phyloP scores from a whole-genome alignment of 225 moss, liverwort and hornwort genomes.

The Pseudisothecium myosuroides region DNA sequence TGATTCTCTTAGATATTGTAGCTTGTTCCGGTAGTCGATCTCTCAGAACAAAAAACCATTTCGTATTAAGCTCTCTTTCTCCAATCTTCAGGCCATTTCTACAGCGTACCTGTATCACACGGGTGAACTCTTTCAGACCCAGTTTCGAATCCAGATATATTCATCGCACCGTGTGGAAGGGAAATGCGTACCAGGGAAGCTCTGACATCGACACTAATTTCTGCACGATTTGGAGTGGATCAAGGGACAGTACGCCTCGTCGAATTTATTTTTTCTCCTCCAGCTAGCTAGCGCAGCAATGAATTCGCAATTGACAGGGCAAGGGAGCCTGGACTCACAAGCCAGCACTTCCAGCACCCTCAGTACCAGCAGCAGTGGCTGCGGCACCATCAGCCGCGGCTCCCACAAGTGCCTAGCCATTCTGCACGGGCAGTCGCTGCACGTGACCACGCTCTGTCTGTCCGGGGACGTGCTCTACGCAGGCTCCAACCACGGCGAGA shows the following conservation, averaged over 20 bases:
- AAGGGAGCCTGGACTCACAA: slow-evolving; percentile 24
- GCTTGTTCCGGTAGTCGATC: neutral
- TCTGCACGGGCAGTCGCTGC: slow-evolving; percentile 42
- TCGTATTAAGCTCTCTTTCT: neutral
- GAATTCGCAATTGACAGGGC: slow-evolving; percentile 2
- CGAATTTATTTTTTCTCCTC: neutral
- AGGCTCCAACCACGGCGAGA: slow-evolving; percentile 56
- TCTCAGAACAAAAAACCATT: no score
- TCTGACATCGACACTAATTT: neutral
- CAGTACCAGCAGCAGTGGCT: neutral
- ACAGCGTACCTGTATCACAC: neutral
- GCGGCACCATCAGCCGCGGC: slow-evolving; percentile 4
- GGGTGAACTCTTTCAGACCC: neutral
- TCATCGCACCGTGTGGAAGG: neutral
- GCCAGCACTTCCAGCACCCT: slow-evolving; percentile 13
- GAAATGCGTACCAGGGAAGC: neutral
- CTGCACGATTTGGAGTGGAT: neutral
- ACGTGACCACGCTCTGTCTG: slow-evolving; percentile 52
- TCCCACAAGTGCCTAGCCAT: slow-evolving; percentile 49
- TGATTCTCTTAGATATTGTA: neutral
- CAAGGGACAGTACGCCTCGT: neutral
- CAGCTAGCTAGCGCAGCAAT: neutral
- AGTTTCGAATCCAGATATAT: neutral
- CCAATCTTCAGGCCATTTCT: neutral
- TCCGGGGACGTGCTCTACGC: slow-evolving; percentile 46